Base-by-base conservation (phyloP, 192 early-diverging fungal genomes). In the Podila verticillata region DNA sequence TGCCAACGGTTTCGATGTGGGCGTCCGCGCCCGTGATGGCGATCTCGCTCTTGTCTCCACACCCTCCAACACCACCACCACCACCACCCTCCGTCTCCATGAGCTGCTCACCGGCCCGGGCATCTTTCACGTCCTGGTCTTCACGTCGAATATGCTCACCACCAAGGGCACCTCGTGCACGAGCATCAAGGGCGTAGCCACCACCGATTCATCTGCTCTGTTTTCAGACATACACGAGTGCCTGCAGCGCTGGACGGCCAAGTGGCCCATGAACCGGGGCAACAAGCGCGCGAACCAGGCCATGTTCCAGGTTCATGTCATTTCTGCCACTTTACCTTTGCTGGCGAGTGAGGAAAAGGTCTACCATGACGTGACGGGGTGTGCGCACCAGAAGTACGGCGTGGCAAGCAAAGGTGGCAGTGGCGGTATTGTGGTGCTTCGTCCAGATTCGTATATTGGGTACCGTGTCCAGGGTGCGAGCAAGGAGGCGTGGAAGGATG, bases 101-200 rank as follows among this genome's bases (percentile, higher is more conserved):
- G 61, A 80, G 61, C 30, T 80, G 47, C 34, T 67, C 26, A 29
- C 39, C 5, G 77, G 70, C 4, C 77, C 77, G 7, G 77, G 77
- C n/a, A 72, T 80, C 57, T 80, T 80, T 35, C 77, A 80, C 30
- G 30, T 80, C 34, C 19, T 80, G 5, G 70, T 80, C 36, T 72
- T 80, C 24, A 56, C 61, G 4, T 72, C 77, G 28, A 70, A 80
- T 34, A 68, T 72, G 70, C 58, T 80, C 3, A 63, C 19, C 20
- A 68, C 19, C 20, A 68, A 29, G 57, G 47, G 30, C 44, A 5
- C 36, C 15, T 60, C 7, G 63, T 80, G 56, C 63, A 80, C 22
- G 1, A 56, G 35, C 26, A n/a, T 69, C 3, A 20, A 31, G 6
- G 60, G 39, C 24, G 47, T 80, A 9, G 39, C 77, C 29, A 44